phyloP scores from a whole-genome alignment of 2,329 filamentous ascomycete species.

The Macrophomina phaseolina region DNA sequence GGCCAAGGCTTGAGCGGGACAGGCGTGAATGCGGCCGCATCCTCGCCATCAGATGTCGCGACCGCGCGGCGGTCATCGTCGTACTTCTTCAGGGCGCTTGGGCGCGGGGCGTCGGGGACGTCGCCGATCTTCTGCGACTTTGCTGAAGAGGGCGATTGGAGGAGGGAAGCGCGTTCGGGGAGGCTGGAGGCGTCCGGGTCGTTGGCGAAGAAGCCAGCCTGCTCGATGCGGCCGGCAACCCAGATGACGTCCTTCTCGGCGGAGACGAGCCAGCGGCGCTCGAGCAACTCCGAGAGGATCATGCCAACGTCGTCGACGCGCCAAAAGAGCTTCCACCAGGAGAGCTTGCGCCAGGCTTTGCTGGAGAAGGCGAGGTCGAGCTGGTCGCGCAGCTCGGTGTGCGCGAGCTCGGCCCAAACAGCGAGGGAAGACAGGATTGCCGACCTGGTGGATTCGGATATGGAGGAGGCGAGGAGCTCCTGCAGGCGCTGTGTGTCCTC shows the following conservation, averaged over 20 bases:
- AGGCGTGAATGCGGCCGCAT: constrained; percentile 12
- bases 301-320: constrained; percentile 89
- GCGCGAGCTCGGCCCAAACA: constrained; percentile 78
- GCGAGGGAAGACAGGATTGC: constrained; percentile 66
- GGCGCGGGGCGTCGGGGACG: constrained; percentile 9
- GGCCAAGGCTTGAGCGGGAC: constrained; percentile 65
- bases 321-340: constrained; percentile 97
- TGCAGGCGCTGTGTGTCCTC: constrained; percentile 54
- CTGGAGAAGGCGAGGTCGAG: constrained; percentile 79
- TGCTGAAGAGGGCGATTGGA: neutral
- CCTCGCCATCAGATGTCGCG: neutral
- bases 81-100: neutral
- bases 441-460: constrained; percentile 51
- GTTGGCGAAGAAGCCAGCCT: constrained; percentile 59
- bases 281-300: constrained; percentile 79
- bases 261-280: constrained; percentile 74
- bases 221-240: constrained; percentile 76
- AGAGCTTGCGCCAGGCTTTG: constrained; percentile 77
- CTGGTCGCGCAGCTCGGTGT: constrained; percentile 80
- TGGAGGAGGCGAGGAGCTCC: constrained; percentile 40
- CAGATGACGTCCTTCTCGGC: constrained; percentile 85
- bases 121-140: neutral
- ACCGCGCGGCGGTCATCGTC: neutral
- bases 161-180: constrained; percentile 9
- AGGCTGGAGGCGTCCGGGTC: constrained; percentile 4